Evolutionary conservation across 2,329 filamentous ascomycete species (phyloP), one percentile per base, ranked within the genome.

Genomic region (Aulographum hederae): DNA sequence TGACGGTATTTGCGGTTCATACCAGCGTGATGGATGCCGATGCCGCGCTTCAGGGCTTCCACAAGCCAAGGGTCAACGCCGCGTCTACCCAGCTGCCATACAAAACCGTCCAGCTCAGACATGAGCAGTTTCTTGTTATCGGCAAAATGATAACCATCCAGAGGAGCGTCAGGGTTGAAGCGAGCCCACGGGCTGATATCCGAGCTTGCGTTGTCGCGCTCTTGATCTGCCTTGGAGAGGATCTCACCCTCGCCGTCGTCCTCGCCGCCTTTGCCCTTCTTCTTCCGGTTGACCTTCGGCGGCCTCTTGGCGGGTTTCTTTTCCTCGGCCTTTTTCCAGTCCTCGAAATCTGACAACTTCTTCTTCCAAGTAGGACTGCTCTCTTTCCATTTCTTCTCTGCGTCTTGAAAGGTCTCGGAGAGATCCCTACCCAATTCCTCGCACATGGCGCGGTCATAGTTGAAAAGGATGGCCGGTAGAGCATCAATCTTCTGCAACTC

Each of bases 1-100:
- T 82, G 77, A 23, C 79, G 68, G 45, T 85, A 85, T 38, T 69
- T 69, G 30, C 76, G 63, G 45, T 84, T 85, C 72, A 85, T 71
- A 52, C 79, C 78, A 13, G 78, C 67, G 45, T 86, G 80, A 52
- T 86, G 78, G 5, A 85, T 68, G 19, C 75, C 80, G 13, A 86
- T 59, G 14, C 80, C 79, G 34, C 78, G 60, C 35, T 58, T 57
- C 2, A 86, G 57, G 2, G 70, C 69, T 6, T 64, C 54, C 14
- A 80, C 60, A 6, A 84, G 47, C 39, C 60, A 59, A 8, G 59
- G 53, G 0, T 56, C 47, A 14, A 74, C 56, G 11, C 58, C 53
- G 31, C 65, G 64, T 28, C 52, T 50, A n/a, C 55, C 50, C 4
- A 80, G 53, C 18, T 66, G 54, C 12, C 52, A 42, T 12, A 72